Base-by-base conservation (phyloP, 139 green algal species). In the Chlorella sp. region DNA sequence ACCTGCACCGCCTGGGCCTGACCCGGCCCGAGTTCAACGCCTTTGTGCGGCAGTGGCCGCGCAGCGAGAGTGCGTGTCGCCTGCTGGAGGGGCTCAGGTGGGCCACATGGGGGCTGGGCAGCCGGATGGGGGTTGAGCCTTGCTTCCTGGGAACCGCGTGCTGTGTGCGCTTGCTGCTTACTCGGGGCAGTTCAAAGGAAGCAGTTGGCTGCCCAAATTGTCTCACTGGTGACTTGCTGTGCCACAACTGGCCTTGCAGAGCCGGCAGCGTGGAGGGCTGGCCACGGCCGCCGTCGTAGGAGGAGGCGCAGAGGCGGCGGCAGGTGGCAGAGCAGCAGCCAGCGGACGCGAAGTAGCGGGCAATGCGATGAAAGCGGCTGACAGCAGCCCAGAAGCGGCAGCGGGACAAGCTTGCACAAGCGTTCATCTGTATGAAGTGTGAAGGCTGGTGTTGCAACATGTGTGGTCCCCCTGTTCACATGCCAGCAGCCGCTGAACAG, bases 21-120 rank as follows among this genome's bases (percentile, higher is more conserved):
- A 73, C n/a, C 34, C 2, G 1, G 7, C 11, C 11, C 9, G 32
- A 73, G 34, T 11, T 73, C 2, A 32, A 46, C 13, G 2, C 1
- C 6, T 36, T 30, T 30, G 67, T 73, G 32, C 34, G 16, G 34
- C 1, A 30, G 14, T 73, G 67, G 67, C 67, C 67, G 34, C 14
- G 2, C 34, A 73, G 67, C 67, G 34, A 73, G 67, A 3, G 46
- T 34, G 67, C 13, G 67, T 34, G 24, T 34, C 34, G 67, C n/a
- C 34, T 73, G 67, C 67, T 73, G 67, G 67, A 24, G 38, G 67
- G 34, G 67, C 67, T 73, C 67, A 73, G 67, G 67, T 73, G 67
- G 34, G 67, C 11, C 36, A 8, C 5, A 17, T 3, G 1, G 2
- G 3, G 4, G 28, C 3, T 17, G 58, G 28, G 58, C 19, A 22